These are phyloP conservation scores for Claviceps paspali DNA, from an alignment of 2,329 filamentous ascomycete species.

Conservation along the genomic window DNA sequence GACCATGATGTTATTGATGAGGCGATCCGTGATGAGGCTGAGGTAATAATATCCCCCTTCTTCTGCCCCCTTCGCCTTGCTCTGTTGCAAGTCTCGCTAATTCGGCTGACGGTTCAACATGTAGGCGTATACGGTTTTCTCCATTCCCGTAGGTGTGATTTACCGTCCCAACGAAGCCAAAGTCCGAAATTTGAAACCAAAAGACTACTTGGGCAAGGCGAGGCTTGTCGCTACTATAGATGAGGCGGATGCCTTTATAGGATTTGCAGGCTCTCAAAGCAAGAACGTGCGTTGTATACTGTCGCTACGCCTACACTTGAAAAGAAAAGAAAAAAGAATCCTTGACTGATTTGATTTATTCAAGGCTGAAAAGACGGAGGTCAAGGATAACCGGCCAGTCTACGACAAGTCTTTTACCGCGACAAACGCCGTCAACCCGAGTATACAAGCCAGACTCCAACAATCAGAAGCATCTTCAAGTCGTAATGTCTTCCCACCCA, in stretches of 20 bases:
- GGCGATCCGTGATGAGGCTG: conserved; percentile 81
- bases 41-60: too few relatives aligned
- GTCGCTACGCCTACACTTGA: not conserved
- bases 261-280: conserved; percentile 64
- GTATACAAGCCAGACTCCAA: conserved; percentile 63
- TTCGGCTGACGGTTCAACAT: conserved; percentile 13
- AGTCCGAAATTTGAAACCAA: conserved; percentile 93
- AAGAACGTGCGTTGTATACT: conserved; percentile 43
- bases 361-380: conserved; percentile 34
- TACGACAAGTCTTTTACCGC: conserved; percentile 86
- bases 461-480: conserved; percentile 70
- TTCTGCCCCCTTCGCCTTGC: conserved; percentile 11
- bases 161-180: conserved; percentile 96
- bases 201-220: conserved; percentile 96
- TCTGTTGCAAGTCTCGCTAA: not conserved
- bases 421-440: conserved; percentile 81
- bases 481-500: conserved; percentile 85
- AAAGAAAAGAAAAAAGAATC: too few relatives aligned
- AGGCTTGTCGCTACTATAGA: conserved; percentile 80
- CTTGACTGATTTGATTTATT: conserved; percentile 7
- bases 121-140: conserved; percentile 95
- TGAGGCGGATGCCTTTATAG: conserved; percentile 63
- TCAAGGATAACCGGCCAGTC: conserved; percentile 64
- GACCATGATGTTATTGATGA: conserved; percentile 98
- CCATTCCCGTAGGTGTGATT: conserved; percentile 87